Evolutionary conservation across 2,329 filamentous ascomycete genomes (phyloP), one percentile per base, ranked within the genome.

Genomic region (Metarhizium humberi): DNA sequence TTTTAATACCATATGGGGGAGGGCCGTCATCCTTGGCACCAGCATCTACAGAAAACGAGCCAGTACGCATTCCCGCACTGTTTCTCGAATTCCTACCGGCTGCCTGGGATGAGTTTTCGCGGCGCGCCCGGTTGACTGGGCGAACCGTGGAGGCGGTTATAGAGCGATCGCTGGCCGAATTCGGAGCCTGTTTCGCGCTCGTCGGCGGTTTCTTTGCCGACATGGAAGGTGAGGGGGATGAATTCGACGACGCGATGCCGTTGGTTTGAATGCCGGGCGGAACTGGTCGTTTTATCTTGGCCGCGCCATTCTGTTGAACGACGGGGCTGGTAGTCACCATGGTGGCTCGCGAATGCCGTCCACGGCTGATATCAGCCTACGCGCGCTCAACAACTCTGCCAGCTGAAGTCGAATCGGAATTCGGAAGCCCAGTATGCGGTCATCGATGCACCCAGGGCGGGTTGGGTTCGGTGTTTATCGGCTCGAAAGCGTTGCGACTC

Each of bases 201-300:
- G 69, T 62, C 46, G 76, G 73, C 8, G 79, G 72, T 59, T 80
- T 79, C 66, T 82, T 84, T 10, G 76, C 70, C 10, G 84, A 72
- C 62, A 84, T 71, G 61, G 75, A 80, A 5, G 80, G 79, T 4
- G 80, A 81, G 1, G 84, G 78, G 2, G 83, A 86, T 4, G 82
- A 79, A 57, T 80, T 78, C 1, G 80, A 78, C 29, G 81, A 71
- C 60, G 75, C 74, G 57, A 75, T 71, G 38, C 84, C 83, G 69
- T 87, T 88, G 57, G 82, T 80, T 67, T 87, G 85, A 56, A 87
- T 81, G 48, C 82, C 79, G 50, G 85, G 78, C 42, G 84, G 83
- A 53, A 80, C 75, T 58, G 84, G 84, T 40, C 86, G 84, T 72
- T 90, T 90, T 60, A 82, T 78, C 72, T 90, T 90, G 61, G 68